Evolutionary conservation across 345 rosid species (phyloP).

Genomic region (Citrus reticulata): DNA sequence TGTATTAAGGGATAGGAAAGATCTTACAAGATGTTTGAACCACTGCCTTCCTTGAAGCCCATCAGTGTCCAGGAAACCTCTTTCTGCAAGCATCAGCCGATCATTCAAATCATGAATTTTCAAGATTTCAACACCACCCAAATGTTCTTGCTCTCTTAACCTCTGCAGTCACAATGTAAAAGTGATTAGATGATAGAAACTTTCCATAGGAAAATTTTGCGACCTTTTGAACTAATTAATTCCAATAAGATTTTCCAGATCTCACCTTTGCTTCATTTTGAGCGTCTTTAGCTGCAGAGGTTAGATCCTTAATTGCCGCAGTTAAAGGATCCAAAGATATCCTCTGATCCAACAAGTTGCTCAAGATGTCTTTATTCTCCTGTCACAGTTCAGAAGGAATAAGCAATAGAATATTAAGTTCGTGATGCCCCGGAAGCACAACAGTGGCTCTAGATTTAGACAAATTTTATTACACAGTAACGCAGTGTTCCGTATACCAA

Average conservation of each 20-base stretch:
- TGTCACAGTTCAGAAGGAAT: constrained; percentile 19
- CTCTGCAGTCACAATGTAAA: constrained; percentile 35
- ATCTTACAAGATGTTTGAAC: constrained; percentile 95
- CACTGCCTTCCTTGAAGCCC: constrained; percentile 75
- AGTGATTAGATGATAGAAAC: not conserved
- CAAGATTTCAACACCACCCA: constrained; percentile 23
- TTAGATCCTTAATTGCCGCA: constrained; percentile 55
- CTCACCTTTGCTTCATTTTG: constrained; percentile 62
- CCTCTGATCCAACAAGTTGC: constrained; percentile 40
- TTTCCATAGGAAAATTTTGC: not conserved
- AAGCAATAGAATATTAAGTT: not conserved
- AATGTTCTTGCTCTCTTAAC: constrained; percentile 31
- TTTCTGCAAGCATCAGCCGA: constrained; percentile 80
- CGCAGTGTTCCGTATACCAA: not conserved
- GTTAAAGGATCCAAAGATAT: constrained; percentile 51
- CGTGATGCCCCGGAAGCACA: not conserved
- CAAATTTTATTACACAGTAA: not conserved
- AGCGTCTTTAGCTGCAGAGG: constrained; percentile 50
- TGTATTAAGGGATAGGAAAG: not conserved
- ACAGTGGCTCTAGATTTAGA: not conserved
- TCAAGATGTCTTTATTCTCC: constrained; percentile 48
- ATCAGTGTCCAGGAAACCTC: constrained; percentile 80
- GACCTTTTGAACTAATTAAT: not conserved
- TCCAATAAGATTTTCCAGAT: not conserved
- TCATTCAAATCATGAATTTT: constrained; percentile 69